Evolutionary conservation across 2,329 filamentous ascomycete species (phyloP).

Genomic region (Colletotrichum tropicale): DNA sequence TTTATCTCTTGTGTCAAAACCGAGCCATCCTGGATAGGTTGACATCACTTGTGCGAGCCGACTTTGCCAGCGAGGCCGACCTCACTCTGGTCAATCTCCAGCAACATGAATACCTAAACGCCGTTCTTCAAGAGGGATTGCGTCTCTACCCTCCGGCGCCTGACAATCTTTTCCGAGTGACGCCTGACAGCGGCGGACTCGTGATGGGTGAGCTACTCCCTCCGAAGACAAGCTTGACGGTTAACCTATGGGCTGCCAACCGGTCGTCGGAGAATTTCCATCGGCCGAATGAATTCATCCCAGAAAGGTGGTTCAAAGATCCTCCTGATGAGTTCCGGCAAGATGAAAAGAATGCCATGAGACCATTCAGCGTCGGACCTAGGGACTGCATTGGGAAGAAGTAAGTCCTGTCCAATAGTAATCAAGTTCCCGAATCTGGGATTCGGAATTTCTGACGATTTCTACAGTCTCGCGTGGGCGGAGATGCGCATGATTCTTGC

Average conservation of each 20-base stretch:
- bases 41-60: not conserved
- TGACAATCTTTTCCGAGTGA: not conserved
- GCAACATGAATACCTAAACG: not conserved
- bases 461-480: not conserved
- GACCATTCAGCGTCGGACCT: not conserved
- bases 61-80: fast-evolving
- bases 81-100: not conserved
- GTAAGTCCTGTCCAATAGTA: no score
- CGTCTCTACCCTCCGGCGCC: not conserved
- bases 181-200: not conserved
- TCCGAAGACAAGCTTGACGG: not conserved
- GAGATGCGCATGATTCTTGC: not conserved
- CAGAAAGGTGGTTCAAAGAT: not conserved
- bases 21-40: not conserved
- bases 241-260: not conserved
- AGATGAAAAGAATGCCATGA: not conserved
- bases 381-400: not conserved
- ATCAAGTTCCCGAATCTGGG: no score
- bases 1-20: not conserved
- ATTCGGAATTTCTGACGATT: no score
- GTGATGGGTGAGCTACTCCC: not conserved
- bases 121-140: not conserved
- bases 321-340: not conserved
- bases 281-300: not conserved
- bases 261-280: not conserved